These are phyloP conservation scores for Ustilago shanxiensis DNA, from an alignment of 1,284 basidiomycete species.

Conservation along the genomic window DNA sequence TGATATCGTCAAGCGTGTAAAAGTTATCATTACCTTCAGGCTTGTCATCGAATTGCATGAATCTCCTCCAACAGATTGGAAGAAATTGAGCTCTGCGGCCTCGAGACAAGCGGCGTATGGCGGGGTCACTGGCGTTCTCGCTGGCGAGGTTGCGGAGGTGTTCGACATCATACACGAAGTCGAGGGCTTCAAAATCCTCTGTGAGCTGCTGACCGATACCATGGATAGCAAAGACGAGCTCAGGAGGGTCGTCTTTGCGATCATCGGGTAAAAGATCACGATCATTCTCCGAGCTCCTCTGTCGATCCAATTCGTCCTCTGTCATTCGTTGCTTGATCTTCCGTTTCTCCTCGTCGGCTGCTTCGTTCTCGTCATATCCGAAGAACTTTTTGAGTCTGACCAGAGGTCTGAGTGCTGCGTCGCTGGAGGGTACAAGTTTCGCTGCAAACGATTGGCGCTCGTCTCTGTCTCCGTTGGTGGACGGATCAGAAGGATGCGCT, in stretches of 20 bases:
- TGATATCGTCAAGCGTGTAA: constrained; percentile 71
- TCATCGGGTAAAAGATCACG: constrained; percentile 39
- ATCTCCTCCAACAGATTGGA: constrained; percentile 75
- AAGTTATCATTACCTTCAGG: constrained; percentile 71
- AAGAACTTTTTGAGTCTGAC: constrained; percentile 43
- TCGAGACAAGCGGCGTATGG: constrained; percentile 44
- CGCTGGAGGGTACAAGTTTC: constrained; percentile 52
- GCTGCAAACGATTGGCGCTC: constrained; percentile 37
- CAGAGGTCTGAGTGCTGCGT: constrained; percentile 45
- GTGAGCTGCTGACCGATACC: constrained; percentile 66
- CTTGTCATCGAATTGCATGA: constrained; percentile 66
- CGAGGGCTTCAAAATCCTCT: constrained; percentile 57
- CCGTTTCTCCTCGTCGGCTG: constrained; percentile 53
- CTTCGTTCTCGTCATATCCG: constrained; percentile 52
- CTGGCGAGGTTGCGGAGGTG: constrained; percentile 51
- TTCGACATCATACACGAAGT: constrained; percentile 66
- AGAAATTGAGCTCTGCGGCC: constrained; percentile 73
- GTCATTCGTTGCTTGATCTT: constrained; percentile 57
- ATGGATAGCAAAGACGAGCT: constrained; percentile 62
- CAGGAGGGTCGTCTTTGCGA: constrained; percentile 56
- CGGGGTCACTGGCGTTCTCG: constrained; percentile 50
- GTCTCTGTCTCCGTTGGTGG: constrained; percentile 34
- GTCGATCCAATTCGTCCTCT: constrained; percentile 46
- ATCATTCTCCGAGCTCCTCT: constrained; percentile 26
- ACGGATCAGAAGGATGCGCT: constrained; percentile 13